Base-by-base conservation (phyloP, 108 stramenopile species). In the Cyclotella cryptica region DNA sequence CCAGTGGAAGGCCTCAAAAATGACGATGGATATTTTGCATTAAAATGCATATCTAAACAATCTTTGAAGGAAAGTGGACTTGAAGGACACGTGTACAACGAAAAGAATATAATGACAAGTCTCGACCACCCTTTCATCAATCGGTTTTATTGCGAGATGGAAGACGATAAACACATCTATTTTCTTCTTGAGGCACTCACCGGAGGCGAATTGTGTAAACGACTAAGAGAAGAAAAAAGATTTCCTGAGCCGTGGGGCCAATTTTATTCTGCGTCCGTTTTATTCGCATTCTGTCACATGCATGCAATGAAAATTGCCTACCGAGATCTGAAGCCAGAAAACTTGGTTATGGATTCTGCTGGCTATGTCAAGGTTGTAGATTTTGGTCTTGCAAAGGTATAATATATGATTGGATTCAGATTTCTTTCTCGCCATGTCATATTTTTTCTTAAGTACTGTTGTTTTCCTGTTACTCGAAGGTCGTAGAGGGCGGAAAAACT, bases 331-430 rank as follows among this genome's bases (percentile, higher is more conserved):
- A 92, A 92, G 71, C 90, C 90, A 17, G 90, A 92, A 60, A 92
- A 92, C 66, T 57, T 92, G 22, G 87, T 92, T 30, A 75, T 92
- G 67, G 84, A 89, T 74, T 49, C 70, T 13, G 52, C 46, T 39
- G 90, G 90, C 13, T 89, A 85, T 72, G 72, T 88, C n/a, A 92
- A 89, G 75, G 46, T 92, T 27, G 88, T 92, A 24, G 90, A 91
- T 74, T 89, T 91, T 63, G 90, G 90, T 21, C 81, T 91, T n/a
- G 90, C 90, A 10, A 91, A 91, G 86, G 74, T 72, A 68, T 39
- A 51, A 7, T 12, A 55, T 26, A 5, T 22, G 1, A 12, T 26
- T 40, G 27, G 10, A 15, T 47, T 45, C 60, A 41, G 29, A 12
- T 11, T 13, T 66, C n/a, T 22, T 14, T 9, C 17, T 79, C n/a